These are phyloP conservation scores for Phytophthora melonis DNA, from an alignment of 352 stramenopile species.

Conservation along the genomic window DNA sequence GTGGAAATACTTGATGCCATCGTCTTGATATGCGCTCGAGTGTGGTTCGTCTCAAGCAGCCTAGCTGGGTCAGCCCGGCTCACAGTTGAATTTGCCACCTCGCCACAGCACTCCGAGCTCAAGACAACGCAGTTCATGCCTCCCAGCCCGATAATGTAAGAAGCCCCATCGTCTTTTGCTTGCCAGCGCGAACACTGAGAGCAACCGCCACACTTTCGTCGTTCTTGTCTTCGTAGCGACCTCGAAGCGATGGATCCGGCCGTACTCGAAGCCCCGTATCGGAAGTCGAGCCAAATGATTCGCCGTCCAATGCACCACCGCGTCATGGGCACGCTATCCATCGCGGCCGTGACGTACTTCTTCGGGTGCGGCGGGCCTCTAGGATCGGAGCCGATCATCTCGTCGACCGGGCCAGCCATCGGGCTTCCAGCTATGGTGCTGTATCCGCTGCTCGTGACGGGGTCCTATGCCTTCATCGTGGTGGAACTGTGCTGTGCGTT, in stretches of 20 bases:
- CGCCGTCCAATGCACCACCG: conserved; percentile 34
- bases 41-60: conserved; percentile 7
- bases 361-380: conserved; percentile 56
- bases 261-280: conserved; percentile 26
- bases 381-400: conserved; percentile 67
- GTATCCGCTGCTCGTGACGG: conserved; percentile 71
- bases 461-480: conserved; percentile 67
- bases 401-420: conserved; percentile 60
- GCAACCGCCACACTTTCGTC: background rate
- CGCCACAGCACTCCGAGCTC: too few relatives aligned
- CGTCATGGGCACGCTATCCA: conserved; percentile 47
- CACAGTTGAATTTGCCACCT: conserved; percentile 22
- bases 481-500: conserved; percentile 77
- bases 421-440: conserved; percentile 60
- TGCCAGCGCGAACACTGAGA: too few relatives aligned
- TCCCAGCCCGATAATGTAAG: background rate
- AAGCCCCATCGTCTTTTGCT: background rate
- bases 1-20: too few relatives aligned
- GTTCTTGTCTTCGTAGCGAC: conserved; percentile 17
- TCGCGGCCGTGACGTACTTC: conserved; percentile 67
- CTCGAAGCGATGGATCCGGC: conserved; percentile 24
- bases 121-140: background rate
- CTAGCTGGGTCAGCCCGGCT: background rate
- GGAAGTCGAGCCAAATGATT: conserved; percentile 23
- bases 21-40: too few relatives aligned